Conservation (phyloP, 192 early-diverging fungal species). For the Backusella mclennaniae region DNA sequence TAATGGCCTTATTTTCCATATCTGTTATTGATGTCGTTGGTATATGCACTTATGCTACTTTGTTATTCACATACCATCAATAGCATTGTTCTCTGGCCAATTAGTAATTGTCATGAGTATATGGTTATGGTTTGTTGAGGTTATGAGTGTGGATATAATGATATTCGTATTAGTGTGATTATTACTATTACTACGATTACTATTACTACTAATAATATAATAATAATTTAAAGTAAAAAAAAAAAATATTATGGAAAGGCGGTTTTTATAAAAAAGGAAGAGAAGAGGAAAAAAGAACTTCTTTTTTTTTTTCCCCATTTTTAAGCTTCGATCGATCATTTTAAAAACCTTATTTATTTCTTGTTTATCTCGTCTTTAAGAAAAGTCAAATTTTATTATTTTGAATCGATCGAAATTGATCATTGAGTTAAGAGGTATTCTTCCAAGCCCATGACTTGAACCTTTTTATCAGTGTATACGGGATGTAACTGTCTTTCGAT, state of each 20-base stretch:
- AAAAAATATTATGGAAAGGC: neutral
- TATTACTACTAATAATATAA: neutral
- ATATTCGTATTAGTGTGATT: neutral
- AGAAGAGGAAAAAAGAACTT: neutral
- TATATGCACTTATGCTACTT: neutral
- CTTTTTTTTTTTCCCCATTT: neutral
- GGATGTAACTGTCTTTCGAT: constrained; percentile 41
- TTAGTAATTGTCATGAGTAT: neutral
- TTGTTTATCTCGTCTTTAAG: neutral
- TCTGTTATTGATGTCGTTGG: neutral
- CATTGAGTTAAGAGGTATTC: neutral
- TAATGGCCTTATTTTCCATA: neutral
- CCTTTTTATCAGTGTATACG: constrained; percentile 20
- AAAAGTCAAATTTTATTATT: neutral
- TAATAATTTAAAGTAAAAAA: neutral
- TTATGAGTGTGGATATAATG: neutral
- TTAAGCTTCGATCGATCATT: neutral
- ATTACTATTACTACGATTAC: no score
- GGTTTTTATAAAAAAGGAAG: neutral
- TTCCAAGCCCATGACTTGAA: constrained; percentile 12
- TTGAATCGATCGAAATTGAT: neutral
- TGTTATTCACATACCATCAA: neutral
- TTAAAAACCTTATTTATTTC: neutral
- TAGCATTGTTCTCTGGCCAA: neutral
- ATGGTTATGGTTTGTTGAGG: neutral